Base-by-base conservation (phyloP, 805 yeast genomes). In the Metschnikowia gelsemii region DNA sequence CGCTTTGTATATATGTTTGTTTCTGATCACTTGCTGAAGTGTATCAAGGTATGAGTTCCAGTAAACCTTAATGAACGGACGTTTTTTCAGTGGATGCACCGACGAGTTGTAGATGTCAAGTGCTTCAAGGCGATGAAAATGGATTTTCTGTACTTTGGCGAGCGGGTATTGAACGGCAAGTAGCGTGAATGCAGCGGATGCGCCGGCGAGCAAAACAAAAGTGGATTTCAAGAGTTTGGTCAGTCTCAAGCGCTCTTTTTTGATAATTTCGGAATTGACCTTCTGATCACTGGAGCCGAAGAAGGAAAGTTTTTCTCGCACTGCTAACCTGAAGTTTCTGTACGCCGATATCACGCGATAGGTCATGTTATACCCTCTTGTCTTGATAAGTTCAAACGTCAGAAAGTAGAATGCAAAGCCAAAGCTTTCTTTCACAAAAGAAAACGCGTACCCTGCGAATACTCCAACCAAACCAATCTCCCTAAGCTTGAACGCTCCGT, bases 321-420 rank as follows among this genome's bases (percentile, higher is more conserved):
- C 32, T 41, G 50, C 42, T 35, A 60, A 57, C 43, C 73, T 76
- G 54, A 73, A 57, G 38, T 59, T 64, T 30, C 72, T 62, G 51
- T 68, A 72, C 27, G 69, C 60, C 16, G 70, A 63, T 3, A 82
- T 66, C 30, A 73, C 58, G 25, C 65, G 61, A 43, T 73, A 70
- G 0, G 82, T 69, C 40, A 66, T 43, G 37, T 70, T 68, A 54
- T 75, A 80, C 1, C 82, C 78, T 51, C 80, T 79, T 24, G 87
- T 86, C 61, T 86, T 88, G 21, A 89, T 76, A 16, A 78, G 61
- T 61, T 88, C 96, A 62, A 87, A 89, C 1, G 88, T 78, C 11
- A 86, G 74, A 58, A 89, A 89, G 61, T 87, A 89, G 40, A 80
- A 74, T 0, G 91, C 96, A 72, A 87, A 89, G 2, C 95, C 93